A percentile compares a stretch with the other conserved stretches of the same genome.
These are phyloP conservation scores for Coemansia biformis DNA, from an alignment of 192 early-diverging fungal species.

Conservation along the genomic window DNA sequence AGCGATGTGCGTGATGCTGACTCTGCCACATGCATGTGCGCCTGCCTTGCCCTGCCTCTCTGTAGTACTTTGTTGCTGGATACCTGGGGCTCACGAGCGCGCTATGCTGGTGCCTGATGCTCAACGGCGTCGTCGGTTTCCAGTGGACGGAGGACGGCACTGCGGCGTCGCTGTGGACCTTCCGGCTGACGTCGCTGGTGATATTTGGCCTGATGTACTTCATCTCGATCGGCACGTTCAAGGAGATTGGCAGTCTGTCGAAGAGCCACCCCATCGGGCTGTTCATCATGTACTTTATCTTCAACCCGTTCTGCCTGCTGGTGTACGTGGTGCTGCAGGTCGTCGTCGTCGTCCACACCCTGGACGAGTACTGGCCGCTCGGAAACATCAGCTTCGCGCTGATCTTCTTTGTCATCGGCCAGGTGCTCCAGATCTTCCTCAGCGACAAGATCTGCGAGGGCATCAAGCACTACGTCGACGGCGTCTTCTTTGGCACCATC, in stretches of 20 bases:
- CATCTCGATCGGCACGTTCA: conserved; percentile 81
- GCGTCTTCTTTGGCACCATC: conserved; percentile 93
- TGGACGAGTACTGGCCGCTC: conserved; percentile 95
- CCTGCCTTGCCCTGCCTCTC: not conserved
- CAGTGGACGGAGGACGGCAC: conserved; percentile 98
- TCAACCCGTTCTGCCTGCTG: conserved; percentile 73
- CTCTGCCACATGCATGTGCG: no score
- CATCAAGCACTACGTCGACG: conserved; percentile 94
- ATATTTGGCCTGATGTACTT: conserved; percentile 75
- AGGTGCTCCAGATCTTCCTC: conserved; percentile 77
- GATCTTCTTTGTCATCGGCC: conserved; percentile 81
- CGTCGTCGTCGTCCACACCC: conserved; percentile 86
- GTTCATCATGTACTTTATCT: conserved; percentile 83
- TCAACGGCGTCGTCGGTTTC: conserved; percentile 95
- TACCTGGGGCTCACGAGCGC: conserved; percentile 78
- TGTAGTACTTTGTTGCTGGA: conserved; percentile 76
- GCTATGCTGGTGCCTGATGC: conserved; percentile 86
- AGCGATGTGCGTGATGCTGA: no score
- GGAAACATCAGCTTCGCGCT: conserved; percentile 88
- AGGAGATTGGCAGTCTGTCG: conserved; percentile 57
- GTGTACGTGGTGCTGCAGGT: conserved; percentile 89
- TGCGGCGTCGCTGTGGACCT: conserved; percentile 87
- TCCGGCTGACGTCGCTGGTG: conserved; percentile 77
- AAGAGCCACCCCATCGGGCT: conserved; percentile 63
- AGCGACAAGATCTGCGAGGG: conserved; percentile 76